Base-by-base conservation (phyloP, 1,139 yeast species). In the Kodamaea arcana region DNA sequence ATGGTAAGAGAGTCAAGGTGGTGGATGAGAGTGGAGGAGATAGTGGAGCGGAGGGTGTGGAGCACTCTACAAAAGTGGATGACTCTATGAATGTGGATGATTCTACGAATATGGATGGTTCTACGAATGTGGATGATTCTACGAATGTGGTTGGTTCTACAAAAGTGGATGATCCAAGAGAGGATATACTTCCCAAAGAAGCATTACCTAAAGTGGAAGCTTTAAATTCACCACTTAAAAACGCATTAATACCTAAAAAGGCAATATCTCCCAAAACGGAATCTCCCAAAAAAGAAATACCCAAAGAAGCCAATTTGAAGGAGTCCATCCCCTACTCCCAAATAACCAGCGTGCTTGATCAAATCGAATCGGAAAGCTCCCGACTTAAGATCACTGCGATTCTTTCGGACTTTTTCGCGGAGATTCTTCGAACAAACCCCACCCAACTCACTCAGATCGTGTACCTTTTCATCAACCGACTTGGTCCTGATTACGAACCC, bases 401-500 rank as follows among this genome's bases (percentile, higher is more conserved):
- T 36, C 79, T 92, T 24, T 74, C 94, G 0, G 80, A 76, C 31
- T 83, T 87, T 53, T 83, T 85, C 51, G 59, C 73, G 15, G 72
- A 76, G 30, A 79, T 86, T 1, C 64, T 90, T 35, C 66, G 72
- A 17, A 69, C 78, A 9, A 49, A 60, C 15, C 80, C 86, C 1
- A 64, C 69, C 12, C 80, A 77, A 32, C 62, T 92, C 38, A 72
- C 85, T 4, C 77, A 75, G 40, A 78, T 86, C 1, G 84, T 90
- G 1, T 92, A 90, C 50, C 69, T 92, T 13, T 85, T 84, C 58
- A 88, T 90, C 52, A 90, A 90, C 54, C 67, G 94, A 37, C 66
- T 92, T 12, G 97, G 97, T 0, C 98, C 98, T 0, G 98, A 92
- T 54, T 92, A 92, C 54, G 96, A 87, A 51, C 74, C 74, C 0